Evolutionary conservation across 345 rosid species (phyloP).

Genomic region (Firmiana major): DNA sequence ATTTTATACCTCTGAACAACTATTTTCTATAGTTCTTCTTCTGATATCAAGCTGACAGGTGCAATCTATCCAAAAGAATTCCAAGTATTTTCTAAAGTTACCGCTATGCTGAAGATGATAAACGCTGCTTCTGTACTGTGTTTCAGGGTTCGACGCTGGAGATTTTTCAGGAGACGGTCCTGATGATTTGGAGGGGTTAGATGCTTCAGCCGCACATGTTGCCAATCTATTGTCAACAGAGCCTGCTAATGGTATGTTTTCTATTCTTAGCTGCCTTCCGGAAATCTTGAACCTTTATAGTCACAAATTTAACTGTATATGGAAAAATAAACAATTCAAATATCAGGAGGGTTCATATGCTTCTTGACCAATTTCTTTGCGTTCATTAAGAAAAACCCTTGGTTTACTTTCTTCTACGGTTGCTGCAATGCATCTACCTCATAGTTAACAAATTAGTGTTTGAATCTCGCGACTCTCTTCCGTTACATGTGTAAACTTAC

Average conservation of each 20-base stretch:
- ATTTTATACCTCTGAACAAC: conserved; percentile 4
- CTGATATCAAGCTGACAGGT: not conserved
- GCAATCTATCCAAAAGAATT: not conserved
- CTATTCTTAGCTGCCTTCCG: not conserved
- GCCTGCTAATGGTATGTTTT: conserved; percentile 57
- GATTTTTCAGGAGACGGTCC: conserved; percentile 63
- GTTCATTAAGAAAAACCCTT: not conserved
- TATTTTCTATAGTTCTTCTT: not conserved
- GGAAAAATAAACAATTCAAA: not conserved
- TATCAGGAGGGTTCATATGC: not conserved
- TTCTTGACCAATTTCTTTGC: not conserved
- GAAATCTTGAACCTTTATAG: not conserved
- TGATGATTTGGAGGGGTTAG: conserved; percentile 71
- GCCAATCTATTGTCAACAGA: conserved; percentile 72
- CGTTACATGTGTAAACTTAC: not conserved
- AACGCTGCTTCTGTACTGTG: not conserved
- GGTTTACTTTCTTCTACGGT: not conserved
- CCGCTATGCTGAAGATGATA: not conserved
- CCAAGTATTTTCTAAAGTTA: not conserved
- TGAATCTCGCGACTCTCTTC: not conserved
- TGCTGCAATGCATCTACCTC: not conserved
- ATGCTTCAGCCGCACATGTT: conserved; percentile 77
- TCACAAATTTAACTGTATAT: not conserved
- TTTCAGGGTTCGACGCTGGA: conserved; percentile 69
- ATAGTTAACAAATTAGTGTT: not conserved